Base-by-base conservation (phyloP, 2,329 filamentous ascomycete genomes). In the Pseudopyrenochaeta lycopersici region DNA sequence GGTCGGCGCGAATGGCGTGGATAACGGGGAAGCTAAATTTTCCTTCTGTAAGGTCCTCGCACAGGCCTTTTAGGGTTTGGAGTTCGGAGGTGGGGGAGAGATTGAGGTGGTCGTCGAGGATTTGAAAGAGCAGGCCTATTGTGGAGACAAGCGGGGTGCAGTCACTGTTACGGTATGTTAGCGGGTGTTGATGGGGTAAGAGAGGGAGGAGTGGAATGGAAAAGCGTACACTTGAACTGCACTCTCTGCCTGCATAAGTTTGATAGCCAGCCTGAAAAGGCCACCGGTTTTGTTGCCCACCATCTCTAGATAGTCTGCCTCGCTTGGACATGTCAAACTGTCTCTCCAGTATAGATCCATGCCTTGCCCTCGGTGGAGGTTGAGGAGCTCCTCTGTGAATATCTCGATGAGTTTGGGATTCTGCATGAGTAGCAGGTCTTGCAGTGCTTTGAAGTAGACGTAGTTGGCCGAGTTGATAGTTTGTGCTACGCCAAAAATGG, bases 1-100 rank as follows among this genome's bases (percentile, higher is more conserved):
- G 90, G 71, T 92, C 85, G 54, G 89, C 79, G 58, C 91, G 90
- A 64, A 98, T 96, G 74, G 90, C 90, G 79, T 98, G 94, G 68
- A 98, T 97, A 68, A 98, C 88, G 35, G 93, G 92, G 74, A 97
- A 97, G 21, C 90, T 94, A 80, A 97, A 97, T 82, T 98, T 98
- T 60, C 94, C 94, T 79, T 98, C 95, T 1, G 92, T 97, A 66
- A 98, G 79, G 77, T 98, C 95, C 80, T 98, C 94, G 76, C 91
- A 96, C 64, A 97, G 85, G 44, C 94, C 95, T 80, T 98, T 98
- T 76, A 96, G 94, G 60, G 89, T 82, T 32, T 88, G 88, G 81
- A 97, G 97, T 68, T 69, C 74, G 2, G 76, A 68, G 23, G 72
- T 72, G 35, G 79, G 73, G 47, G 76, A 77, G 38, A 99, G 86